Evolutionary conservation across 768 basidiomycete genomes (phyloP), one percentile per base, ranked within the genome.

Genomic region (Mycena olivaceomarginata): DNA sequence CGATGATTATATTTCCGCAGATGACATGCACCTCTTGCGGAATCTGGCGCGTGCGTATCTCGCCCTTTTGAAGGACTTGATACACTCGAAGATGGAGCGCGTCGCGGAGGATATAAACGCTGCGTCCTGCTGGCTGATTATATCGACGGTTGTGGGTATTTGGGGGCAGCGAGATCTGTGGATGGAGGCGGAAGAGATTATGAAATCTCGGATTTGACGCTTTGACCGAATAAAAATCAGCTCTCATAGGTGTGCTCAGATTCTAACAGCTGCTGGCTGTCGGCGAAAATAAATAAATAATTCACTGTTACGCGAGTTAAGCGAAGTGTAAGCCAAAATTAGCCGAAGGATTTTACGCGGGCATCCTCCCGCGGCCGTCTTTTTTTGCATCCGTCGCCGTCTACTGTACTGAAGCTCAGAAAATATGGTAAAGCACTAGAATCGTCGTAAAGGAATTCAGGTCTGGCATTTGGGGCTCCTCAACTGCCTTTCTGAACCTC

Each of bases 141-240:
- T 97, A 7, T 85, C 93, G 8, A 90, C 91, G 2, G 86, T 97
- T 63, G 89, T 90, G 37, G 91, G 90, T 22, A 83, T 93, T 4
- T 97, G 96, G 96, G 93, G 91, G 31, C 96, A 97, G 86, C 89
- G 87, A 67, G 96, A 97, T 83, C 85, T 97, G 56, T 97, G 95
- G 96, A 86, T 86, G 84, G 95, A 96, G 81, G 95, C 93, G 25
- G 92, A 93, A 80, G 86, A 84, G n/a, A 86, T 88, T 78, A 81
- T 95, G 45, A 82, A 75, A 74, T 67, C 80, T 45, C 25, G 22
- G 45, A 56, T 51, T 12, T 74, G 68, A 22, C 16, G 57, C 56
- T 67, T 65, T 46, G 51, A 63, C 53, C 65, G 72, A 15, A 15
- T 15, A 63, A 69, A 63, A 63, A 25, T 62, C 15, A 6, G 15